Percentiles rank a stretch among this genome's conserved stretches.
Evolutionary conservation across 176 grass and related monocot genomes (phyloP).

Genomic region (Oryza australiensis): DNA sequence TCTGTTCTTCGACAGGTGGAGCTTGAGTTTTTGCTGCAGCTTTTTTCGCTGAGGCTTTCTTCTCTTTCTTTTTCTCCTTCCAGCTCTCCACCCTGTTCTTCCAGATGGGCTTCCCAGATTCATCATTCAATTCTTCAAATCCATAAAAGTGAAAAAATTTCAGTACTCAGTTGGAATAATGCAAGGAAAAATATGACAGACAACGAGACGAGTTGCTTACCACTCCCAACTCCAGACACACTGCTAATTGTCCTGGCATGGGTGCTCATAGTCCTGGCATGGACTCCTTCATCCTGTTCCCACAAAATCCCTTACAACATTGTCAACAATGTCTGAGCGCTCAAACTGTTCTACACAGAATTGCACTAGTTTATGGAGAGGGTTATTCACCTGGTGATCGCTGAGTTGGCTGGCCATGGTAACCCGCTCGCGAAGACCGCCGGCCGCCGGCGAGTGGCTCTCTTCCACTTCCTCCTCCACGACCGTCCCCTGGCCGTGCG

Average conservation of each 20-base stretch:
- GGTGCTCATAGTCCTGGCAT: slow-evolving; percentile 55
- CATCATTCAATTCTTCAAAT: slow-evolving; percentile 71
- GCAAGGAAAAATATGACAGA: background rate
- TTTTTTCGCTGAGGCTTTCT: slow-evolving; percentile 71
- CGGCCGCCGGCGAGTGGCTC: slow-evolving; percentile 16
- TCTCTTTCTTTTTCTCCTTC: slow-evolving; percentile 96
- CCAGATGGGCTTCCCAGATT: slow-evolving; percentile 96
- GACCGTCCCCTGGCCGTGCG: slow-evolving; percentile 6
- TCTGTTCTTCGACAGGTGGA: slow-evolving; percentile 74
- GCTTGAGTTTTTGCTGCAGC: slow-evolving; percentile 58
- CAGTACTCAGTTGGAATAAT: background rate
- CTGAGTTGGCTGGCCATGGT: slow-evolving; percentile 50
- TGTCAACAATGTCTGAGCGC: slow-evolving; percentile 3
- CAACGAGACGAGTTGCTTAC: slow-evolving; percentile 30
- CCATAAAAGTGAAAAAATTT: slow-evolving; percentile 21
- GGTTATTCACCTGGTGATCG: slow-evolving; percentile 60
- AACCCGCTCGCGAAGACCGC: slow-evolving; percentile 52
- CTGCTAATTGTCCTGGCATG: slow-evolving; percentile 78
- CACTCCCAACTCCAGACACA: slow-evolving; percentile 56
- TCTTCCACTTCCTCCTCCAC: slow-evolving; percentile 44
- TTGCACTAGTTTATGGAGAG: background rate
- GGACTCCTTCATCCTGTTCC: slow-evolving; percentile 65
- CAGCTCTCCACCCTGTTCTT: slow-evolving; percentile 97
- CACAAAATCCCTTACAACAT: slow-evolving; percentile 30
- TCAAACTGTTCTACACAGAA: background rate